A percentile compares a stretch with the other conserved stretches of the same genome.
Conservation (phyloP, 2,329 filamentous ascomycete species). For the Stylonectria norvegica region DNA sequence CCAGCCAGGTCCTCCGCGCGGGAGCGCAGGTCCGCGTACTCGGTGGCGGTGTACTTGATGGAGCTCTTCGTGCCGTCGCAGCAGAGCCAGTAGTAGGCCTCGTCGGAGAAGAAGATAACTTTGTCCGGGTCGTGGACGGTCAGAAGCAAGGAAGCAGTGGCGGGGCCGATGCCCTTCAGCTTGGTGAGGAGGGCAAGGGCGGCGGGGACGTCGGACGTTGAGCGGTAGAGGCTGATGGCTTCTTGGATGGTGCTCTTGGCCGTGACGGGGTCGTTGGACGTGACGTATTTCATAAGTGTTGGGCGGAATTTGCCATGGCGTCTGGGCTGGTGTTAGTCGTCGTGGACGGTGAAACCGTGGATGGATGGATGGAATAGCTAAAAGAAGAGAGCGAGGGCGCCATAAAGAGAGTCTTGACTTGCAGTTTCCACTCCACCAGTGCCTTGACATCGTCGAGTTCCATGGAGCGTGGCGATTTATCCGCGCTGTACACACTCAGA, state of each 20-base stretch:
- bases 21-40: slow-evolving; percentile 58
- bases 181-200: slow-evolving; percentile 54
- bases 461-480: slow-evolving; percentile 40
- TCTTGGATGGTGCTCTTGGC: slow-evolving; percentile 48
- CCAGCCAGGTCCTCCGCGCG: slow-evolving; percentile 41
- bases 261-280: slow-evolving; percentile 53
- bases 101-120: slow-evolving; percentile 76
- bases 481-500: slow-evolving; percentile 41
- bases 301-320: slow-evolving; percentile 62
- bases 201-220: slow-evolving; percentile 37
- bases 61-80: slow-evolving; percentile 46
- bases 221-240: slow-evolving; percentile 48
- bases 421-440: slow-evolving; percentile 72
- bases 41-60: slow-evolving; percentile 68
- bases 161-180: slow-evolving; percentile 74
- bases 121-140: slow-evolving; percentile 57
- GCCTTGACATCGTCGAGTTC: slow-evolving; percentile 54
- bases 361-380: background rate
- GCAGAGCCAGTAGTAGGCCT: slow-evolving; percentile 70
- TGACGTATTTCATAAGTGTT: slow-evolving; percentile 56
- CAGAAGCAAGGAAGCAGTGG: slow-evolving; percentile 72
- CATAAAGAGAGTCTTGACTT: no score
- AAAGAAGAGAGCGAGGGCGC: slow-evolving; percentile 6
- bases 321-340: slow-evolving; percentile 30
- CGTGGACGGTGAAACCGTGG: no score